phyloP scores from a whole-genome alignment of 1,284 basidiomycete species.

The Thecaphora frezii region DNA sequence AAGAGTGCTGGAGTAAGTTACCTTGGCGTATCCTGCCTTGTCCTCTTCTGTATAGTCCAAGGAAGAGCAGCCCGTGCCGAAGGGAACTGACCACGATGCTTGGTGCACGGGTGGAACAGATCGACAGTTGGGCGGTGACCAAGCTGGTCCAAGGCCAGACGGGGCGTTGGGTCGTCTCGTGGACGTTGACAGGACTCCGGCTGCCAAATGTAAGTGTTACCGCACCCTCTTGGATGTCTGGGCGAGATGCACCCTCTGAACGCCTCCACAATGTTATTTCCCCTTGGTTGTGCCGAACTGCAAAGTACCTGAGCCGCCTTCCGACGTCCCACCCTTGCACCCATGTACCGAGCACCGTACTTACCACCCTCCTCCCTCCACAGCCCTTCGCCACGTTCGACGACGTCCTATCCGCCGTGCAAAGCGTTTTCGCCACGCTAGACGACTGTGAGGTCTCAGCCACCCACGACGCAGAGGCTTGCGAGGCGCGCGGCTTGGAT shows the following conservation, averaged over 20 bases:
- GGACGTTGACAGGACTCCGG: slow-evolving; percentile 61
- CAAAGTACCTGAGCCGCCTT: too few species aligned
- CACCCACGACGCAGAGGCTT: not conserved
- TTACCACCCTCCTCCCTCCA: too few species aligned
- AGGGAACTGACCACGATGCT: too few species aligned
- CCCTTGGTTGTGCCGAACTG: not conserved
- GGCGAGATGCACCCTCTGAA: not conserved
- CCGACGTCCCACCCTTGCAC: too few species aligned
- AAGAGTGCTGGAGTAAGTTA: slow-evolving; percentile 47
- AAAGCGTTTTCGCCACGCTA: not conserved
- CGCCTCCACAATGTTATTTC: slow-evolving; percentile 63
- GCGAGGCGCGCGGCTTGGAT: not conserved
- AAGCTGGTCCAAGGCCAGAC: slow-evolving; percentile 83
- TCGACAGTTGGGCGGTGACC: slow-evolving; percentile 80
- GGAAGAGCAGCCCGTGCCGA: too few species aligned
- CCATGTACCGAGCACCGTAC: not conserved
- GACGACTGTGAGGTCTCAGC: not conserved
- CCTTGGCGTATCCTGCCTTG: too few species aligned
- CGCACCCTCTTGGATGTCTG: not conserved
- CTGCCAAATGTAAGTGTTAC: slow-evolving; percentile 12
- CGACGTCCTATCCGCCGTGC: not conserved
- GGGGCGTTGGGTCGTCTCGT: slow-evolving; percentile 81
- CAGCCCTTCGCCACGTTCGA: too few species aligned
- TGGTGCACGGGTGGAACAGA: slow-evolving; percentile 58
- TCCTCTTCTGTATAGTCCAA: too few species aligned